A percentile compares a stretch with the other conserved stretches of the same genome.
phyloP scores from a whole-genome alignment of 2,329 filamentous ascomycete genomes.

The Teratosphaeria gauchensis region DNA sequence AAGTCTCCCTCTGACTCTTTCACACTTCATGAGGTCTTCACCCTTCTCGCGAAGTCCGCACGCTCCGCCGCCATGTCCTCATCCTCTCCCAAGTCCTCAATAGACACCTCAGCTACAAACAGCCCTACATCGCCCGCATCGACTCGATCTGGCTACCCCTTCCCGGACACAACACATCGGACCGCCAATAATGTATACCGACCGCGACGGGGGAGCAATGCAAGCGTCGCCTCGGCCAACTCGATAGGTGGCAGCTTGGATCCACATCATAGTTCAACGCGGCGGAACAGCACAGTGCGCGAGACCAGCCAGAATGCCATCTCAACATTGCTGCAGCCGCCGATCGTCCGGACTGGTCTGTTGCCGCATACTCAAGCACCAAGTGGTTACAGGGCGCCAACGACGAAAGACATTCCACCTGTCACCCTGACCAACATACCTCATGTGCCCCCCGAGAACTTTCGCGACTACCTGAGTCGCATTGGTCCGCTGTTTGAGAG shows the following conservation, averaged over 20 bases:
- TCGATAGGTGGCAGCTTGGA: constrained; percentile 82
- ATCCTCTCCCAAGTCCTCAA: constrained; percentile 49
- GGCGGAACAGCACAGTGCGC: constrained; percentile 48
- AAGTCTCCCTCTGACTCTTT: neutral
- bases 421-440: constrained; percentile 84
- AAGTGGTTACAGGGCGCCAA: constrained; percentile 57
- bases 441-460: constrained; percentile 68
- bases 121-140: constrained; percentile 31
- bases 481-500: constrained; percentile 84
- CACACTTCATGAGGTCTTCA: constrained; percentile 2
- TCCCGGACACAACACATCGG: constrained; percentile 42
- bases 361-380: constrained; percentile 67
- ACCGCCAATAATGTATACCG: constrained; percentile 38
- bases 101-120: constrained; percentile 38
- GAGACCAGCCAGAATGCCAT: constrained; percentile 90
- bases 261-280: constrained; percentile 46
- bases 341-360: constrained; percentile 80
- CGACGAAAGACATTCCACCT: constrained; percentile 80
- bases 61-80: constrained; percentile 18
- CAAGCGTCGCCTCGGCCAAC: constrained; percentile 63
- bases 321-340: constrained; percentile 82
- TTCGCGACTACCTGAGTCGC: constrained; percentile 74
- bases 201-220: constrained; percentile 66
- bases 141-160: constrained; percentile 39
- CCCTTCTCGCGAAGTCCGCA: neutral